Percentiles rank a stretch among this genome's conserved stretches.
Evolutionary conservation across 352 stramenopile genomes (phyloP).

Genomic region (Phytophthora ramorum): DNA sequence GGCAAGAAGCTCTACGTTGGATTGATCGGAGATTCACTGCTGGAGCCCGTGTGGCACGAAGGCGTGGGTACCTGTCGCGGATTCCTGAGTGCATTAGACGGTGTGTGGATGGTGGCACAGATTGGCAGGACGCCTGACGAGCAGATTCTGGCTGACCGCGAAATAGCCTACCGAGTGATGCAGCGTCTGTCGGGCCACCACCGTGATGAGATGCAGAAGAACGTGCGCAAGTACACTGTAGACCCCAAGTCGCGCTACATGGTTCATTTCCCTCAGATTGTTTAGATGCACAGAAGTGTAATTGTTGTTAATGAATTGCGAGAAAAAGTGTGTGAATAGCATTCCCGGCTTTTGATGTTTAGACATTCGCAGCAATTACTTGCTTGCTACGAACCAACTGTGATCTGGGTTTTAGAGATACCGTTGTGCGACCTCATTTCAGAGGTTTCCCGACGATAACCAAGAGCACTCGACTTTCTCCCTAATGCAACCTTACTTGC

Average conservation of each 20-base stretch:
- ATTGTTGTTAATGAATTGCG: too few relatives aligned
- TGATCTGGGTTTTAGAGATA: too few relatives aligned
- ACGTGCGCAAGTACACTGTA: constrained; percentile 77
- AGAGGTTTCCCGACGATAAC: too few relatives aligned
- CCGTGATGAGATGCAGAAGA: constrained; percentile 74
- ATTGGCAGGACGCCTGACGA: constrained; percentile 64
- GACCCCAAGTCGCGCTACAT: constrained; percentile 73
- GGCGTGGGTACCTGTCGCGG: constrained; percentile 77
- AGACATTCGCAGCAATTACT: too few relatives aligned
- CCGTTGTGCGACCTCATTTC: too few relatives aligned
- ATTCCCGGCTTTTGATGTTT: too few relatives aligned
- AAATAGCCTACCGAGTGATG: constrained; percentile 69
- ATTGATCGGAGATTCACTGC: constrained; percentile 72
- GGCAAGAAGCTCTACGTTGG: constrained; percentile 80
- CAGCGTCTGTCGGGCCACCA: constrained; percentile 68
- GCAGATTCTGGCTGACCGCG: constrained; percentile 66
- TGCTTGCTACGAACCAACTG: too few relatives aligned
- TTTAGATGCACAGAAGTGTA: too few relatives aligned
- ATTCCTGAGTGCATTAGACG: too few relatives aligned
- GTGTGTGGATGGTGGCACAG: constrained; percentile 72
- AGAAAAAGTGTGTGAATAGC: too few relatives aligned
- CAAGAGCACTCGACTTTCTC: too few relatives aligned
- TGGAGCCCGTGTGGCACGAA: constrained; percentile 86
- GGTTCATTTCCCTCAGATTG: constrained; percentile 58
- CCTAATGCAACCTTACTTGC: too few relatives aligned